phyloP scores from a whole-genome alignment of 305 asterid genomes.

The Caryopteris hybrid region DNA sequence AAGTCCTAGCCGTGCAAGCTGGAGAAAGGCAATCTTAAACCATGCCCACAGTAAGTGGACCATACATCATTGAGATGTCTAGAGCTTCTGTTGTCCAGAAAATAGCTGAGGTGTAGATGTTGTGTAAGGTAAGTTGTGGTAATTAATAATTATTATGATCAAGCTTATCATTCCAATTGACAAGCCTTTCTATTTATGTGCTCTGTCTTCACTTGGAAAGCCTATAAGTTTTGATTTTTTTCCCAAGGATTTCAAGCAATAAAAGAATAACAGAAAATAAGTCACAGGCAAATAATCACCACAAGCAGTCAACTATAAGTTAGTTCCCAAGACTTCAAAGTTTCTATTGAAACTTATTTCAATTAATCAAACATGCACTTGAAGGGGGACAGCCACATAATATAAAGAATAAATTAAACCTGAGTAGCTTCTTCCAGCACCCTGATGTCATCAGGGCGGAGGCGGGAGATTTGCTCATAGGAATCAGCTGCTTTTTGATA shows the following conservation, averaged over 20 bases:
- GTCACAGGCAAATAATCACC: constrained; percentile 3
- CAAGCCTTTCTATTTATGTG: not conserved
- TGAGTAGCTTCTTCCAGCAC: constrained; percentile 42
- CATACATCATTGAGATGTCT: not conserved
- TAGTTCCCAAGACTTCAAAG: not conserved
- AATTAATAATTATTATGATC: not conserved
- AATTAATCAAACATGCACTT: not conserved
- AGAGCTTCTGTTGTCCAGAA: not conserved
- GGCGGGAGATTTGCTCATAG: constrained; percentile 56
- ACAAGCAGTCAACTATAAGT: not conserved
- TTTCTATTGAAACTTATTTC: not conserved
- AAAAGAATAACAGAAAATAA: not conserved
- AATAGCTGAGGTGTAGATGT: not conserved
- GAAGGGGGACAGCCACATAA: not conserved
- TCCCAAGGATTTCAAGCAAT: not conserved
- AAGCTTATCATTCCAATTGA: not conserved
- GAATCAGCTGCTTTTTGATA: constrained; percentile 63
- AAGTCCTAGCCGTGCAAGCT: not conserved
- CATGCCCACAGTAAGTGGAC: not conserved
- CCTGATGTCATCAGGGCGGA: constrained; percentile 47
- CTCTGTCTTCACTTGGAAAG: not conserved
- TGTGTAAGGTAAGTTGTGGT: not conserved
- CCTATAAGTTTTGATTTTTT: not conserved
- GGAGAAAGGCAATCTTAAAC: not conserved
- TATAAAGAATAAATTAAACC: constrained; percentile 24